Evolutionary conservation across 306 rosid species (phyloP), one percentile per base, ranked within the genome.

Genomic region (Acacia melanoxylon): DNA sequence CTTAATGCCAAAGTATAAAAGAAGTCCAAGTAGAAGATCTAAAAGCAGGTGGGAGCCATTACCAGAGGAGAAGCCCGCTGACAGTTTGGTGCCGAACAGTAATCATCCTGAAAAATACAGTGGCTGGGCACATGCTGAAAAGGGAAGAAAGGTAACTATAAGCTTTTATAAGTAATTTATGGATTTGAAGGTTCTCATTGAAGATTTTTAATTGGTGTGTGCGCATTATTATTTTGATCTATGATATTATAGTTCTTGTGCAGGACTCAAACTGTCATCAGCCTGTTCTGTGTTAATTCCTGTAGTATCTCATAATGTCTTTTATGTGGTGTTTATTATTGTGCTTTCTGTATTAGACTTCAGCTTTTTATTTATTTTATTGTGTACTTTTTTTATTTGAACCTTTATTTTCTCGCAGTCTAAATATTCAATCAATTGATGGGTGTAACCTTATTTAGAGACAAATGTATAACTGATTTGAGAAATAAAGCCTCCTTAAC

Each of bases 41-140:
- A 95, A 87, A 88, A 96, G 99, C 84, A 90, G 99, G 86, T 96
- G 99, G 99, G 99, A 96, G 85, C 99, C 99, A 80, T 78, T 96
- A 81, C 91, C 88, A 3, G 98, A 90, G 89, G 99, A 91, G 85
- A 95, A 86, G 86, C 88, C 88, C 14, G 90, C 75, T 65, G 92
- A 86, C 68, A 88, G 58, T 68, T 82, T 86, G 56, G 81, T 87
- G 78, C 81, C 87, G 63, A 51, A 68, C 80, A 83, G 79, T 77
- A 87, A 83, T 74, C 85, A 83, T 59, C 54, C 84, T 73, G 73
- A 67, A 25, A 93, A 93, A 65, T 89, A 82, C 84, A 85, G 87
- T 79, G 86, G 89, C 58, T 93, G 99, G 98, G 49, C 72, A 70
- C 84, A 88, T 75, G 88, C 80, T 41, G 90, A 83, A 74, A 93